Evolutionary conservation across 768 basidiomycete species (phyloP), one percentile per base, ranked within the genome.

Genomic region (Clathrus columnatus): DNA sequence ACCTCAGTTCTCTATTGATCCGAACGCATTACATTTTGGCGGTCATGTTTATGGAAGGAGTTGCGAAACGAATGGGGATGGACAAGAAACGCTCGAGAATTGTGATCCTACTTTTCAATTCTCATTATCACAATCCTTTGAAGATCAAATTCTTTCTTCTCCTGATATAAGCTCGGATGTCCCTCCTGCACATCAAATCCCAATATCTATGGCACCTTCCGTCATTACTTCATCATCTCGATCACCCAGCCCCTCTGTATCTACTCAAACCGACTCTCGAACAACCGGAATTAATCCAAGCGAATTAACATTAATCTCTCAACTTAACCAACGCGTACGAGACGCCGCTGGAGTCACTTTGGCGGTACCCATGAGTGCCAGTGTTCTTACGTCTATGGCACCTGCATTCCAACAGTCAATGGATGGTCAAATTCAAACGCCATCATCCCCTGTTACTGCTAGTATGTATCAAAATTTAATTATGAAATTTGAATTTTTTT

Each of bases 341-440:
- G 70, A 71, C 47, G 62, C 65, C 32, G 69, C 70, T 3, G 72
- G 72, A 28, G 70, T 72, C 1, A 71, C 67, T 44, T 65, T 71
- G 32, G 70, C 71, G 5, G 68, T 72, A 0, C 70, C 70, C 10
- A 17, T 46, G 6, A 48, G 47, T 20, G 28, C 24, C n/a, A 29
- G 49, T 17, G 30, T 20, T 36, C 2, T n/a, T 2, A 11, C 36
- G 2, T 14, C 36, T 11, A 11, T n/a, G 11, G 36, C 36, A 2
- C 4, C 36, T 11, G n/a, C 36, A 36, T 2, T 11, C n/a, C n/a
- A 14, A 4, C 36, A 36, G 36, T 8, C n/a, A 36, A 14, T 8
- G 36, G 36, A 36, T 36, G 7, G 7, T 36, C 36, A 36, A n/a
- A 36, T 36, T 23, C 52, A 43, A 17, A 26, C 45, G 20, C 46